phyloP scores from a whole-genome alignment of 192 early-diverging fungal genomes.

The Mortierella alpina region DNA sequence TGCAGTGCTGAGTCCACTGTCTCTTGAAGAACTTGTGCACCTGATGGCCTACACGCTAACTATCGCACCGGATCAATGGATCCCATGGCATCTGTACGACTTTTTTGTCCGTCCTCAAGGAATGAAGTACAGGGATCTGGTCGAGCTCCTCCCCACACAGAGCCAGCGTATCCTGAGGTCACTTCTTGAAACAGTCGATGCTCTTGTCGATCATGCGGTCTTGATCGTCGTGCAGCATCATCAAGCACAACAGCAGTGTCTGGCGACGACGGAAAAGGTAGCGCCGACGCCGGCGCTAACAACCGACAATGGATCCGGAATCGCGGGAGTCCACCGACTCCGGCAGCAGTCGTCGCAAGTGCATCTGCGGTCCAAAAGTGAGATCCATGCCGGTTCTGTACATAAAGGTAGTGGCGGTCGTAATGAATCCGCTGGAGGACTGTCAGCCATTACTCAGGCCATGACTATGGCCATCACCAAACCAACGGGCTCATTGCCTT shows the following conservation, averaged over 20 bases:
- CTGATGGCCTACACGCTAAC: slow-evolving; percentile 14
- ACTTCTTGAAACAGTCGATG: slow-evolving; percentile 34
- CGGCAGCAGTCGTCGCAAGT: not conserved
- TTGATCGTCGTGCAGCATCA: not conserved
- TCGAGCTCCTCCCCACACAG: slow-evolving; percentile 41
- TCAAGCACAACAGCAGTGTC: not conserved
- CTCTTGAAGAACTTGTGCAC: slow-evolving; percentile 17
- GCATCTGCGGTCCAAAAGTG: slow-evolving; percentile 29
- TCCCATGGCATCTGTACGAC: slow-evolving; percentile 45
- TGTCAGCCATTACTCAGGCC: not conserved
- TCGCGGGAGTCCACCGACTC: not conserved
- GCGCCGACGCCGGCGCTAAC: not conserved
- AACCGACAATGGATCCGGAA: not conserved
- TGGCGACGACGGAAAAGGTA: not conserved
- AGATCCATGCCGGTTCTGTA: not conserved
- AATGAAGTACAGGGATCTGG: slow-evolving; percentile 17
- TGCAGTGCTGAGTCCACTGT: slow-evolving; percentile 16
- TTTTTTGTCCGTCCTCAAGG: slow-evolving; percentile 38
- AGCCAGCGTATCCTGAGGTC: slow-evolving; percentile 25
- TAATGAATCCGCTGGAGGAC: not conserved
- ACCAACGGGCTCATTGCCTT: not conserved
- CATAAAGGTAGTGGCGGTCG: not conserved
- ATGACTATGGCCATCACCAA: not conserved
- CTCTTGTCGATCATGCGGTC: slow-evolving; percentile 26
- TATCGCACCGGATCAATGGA: slow-evolving; percentile 41